These are phyloP conservation scores for Paramecium biaurelia DNA, from an alignment of 73 alveolate genomes.

Conservation along the genomic window DNA sequence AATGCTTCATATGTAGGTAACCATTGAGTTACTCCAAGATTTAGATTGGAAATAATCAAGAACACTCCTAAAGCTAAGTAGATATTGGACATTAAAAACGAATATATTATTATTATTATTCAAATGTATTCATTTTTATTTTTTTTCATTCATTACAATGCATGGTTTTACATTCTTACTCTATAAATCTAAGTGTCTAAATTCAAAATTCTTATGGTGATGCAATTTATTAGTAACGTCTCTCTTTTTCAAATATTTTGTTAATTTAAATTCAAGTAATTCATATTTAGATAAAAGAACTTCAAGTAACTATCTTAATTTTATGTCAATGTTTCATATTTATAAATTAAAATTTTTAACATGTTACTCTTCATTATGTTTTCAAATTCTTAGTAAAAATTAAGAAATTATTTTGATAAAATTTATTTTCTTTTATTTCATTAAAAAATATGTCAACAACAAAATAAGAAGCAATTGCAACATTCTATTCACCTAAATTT, in stretches of 20 bases:
- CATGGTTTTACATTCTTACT: neutral
- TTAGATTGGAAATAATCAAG: neutral
- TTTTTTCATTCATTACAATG: neutral
- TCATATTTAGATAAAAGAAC: neutral
- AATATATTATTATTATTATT: neutral
- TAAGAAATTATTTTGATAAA: neutral
- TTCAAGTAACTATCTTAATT: neutral
- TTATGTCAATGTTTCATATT: neutral
- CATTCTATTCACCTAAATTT: neutral
- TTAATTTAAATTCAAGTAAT: neutral
- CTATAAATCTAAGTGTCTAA: neutral
- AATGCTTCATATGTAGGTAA: conserved; percentile 2
- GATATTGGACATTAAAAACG: conserved; percentile 1
- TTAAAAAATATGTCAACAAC: neutral
- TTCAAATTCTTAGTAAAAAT: neutral
- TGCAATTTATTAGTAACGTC: neutral
- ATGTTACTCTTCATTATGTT: neutral
- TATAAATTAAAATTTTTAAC: neutral
- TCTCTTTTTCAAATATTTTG: neutral
- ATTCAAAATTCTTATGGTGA: neutral
- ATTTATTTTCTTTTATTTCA: neutral
- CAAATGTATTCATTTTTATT: neutral
- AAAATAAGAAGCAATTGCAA: neutral
- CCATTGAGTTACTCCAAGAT: neutral
- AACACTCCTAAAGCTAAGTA: neutral